Evolutionary conservation across 306 rosid species (phyloP).

Genomic region (Quercus glauca): DNA sequence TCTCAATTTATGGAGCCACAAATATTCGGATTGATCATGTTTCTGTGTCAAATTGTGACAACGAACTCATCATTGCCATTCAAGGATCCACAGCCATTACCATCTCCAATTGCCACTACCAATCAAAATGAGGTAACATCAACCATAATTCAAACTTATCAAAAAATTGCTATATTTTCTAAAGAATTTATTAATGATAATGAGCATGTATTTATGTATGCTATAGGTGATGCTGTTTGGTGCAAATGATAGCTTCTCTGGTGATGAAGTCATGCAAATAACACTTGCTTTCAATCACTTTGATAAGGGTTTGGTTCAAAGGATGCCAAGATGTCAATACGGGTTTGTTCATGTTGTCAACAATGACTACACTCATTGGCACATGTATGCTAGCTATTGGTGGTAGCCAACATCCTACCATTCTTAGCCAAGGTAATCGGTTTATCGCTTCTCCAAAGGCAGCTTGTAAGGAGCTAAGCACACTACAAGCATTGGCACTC

Average conservation of each 20-base stretch:
- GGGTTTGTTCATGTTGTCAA: constrained; percentile 55
- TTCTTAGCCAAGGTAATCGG: constrained; percentile 57
- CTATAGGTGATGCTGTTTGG: constrained; percentile 32
- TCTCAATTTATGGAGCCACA: constrained; percentile 40
- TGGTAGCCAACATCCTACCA: constrained; percentile 52
- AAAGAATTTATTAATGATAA: not conserved
- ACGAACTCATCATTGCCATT: constrained; percentile 43
- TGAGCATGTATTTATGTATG: not conserved
- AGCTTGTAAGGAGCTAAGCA: constrained; percentile 35
- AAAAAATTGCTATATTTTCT: not conserved
- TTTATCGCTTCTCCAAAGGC: constrained; percentile 32
- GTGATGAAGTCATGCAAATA: constrained; percentile 38
- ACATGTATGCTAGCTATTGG: constrained; percentile 60
- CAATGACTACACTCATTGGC: constrained; percentile 63
- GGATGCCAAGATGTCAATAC: constrained; percentile 60
- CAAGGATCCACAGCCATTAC: constrained; percentile 48
- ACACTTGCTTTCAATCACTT: constrained; percentile 61
- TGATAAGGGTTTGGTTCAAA: constrained; percentile 51
- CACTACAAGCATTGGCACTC: not conserved
- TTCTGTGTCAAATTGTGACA: constrained; percentile 42
- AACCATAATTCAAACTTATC: not conserved
- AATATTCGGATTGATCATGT: constrained; percentile 56
- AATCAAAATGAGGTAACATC: constrained; percentile 41
- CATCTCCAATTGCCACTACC: constrained; percentile 51
- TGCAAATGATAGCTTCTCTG: constrained; percentile 28